Evolutionary conservation across 1,284 basidiomycete species (phyloP).

Genomic region (Puccinia novopanici): DNA sequence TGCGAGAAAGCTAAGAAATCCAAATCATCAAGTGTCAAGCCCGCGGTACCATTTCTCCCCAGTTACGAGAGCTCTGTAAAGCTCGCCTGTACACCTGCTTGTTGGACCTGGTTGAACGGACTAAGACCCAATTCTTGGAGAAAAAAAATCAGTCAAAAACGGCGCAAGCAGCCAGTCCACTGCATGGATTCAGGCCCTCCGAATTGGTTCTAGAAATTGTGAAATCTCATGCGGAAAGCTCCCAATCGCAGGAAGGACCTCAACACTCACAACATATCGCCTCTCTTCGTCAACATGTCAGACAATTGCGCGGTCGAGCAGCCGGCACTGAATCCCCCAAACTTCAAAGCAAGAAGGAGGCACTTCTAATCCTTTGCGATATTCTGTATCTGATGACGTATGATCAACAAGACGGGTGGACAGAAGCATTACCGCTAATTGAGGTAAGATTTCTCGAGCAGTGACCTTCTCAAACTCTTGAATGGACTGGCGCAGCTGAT

Average conservation of each 20-base stretch:
- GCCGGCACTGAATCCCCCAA: not conserved
- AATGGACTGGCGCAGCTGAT: not conserved
- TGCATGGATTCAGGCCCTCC: too few species aligned
- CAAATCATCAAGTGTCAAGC: too few species aligned
- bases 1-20: not conserved
- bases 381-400: too few species aligned
- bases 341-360: conserved; percentile 19
- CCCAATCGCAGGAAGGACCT: too few species aligned
- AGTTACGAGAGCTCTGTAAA: too few species aligned
- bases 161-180: too few species aligned
- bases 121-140: not conserved
- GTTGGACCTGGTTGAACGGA: conserved; percentile 28
- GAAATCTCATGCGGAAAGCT: too few species aligned
- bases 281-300: not conserved
- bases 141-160: conserved; percentile 2
- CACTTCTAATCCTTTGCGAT: conserved; percentile 18
- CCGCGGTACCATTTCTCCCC: too few species aligned
- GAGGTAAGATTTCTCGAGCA: too few species aligned
- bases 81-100: conserved; percentile 34
- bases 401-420: too few species aligned
- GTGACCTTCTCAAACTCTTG: not conserved
- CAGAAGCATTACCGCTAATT: too few species aligned
- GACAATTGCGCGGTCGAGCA: not conserved
- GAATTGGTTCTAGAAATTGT: too few species aligned
- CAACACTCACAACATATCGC: not conserved